These are phyloP conservation scores for Populus hybrid DNA, from an alignment of 441 rosid species.

Conservation along the genomic window DNA sequence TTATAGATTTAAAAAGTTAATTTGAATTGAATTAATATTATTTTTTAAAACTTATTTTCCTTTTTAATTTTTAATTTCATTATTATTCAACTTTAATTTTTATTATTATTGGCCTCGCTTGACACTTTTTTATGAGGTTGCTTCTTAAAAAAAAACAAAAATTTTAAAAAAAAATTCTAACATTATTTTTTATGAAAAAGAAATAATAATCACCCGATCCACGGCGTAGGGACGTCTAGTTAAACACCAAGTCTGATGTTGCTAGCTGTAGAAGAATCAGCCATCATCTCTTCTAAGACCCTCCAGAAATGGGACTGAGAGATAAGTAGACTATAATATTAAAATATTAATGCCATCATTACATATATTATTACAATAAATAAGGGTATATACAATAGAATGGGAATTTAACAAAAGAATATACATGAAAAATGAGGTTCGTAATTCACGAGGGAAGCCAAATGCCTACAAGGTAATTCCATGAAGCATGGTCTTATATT, in stretches of 20 bases:
- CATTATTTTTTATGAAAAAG: no score
- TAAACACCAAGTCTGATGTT: neutral
- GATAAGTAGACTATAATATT: neutral
- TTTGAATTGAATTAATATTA: no score
- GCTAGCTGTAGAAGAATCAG: neutral
- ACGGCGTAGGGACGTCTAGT: no score
- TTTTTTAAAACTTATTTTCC: no score
- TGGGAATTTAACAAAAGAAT: conserved; percentile 4
- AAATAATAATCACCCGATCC: no score
- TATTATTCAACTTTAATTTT: no score
- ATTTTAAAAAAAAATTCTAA: no score
- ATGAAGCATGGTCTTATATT: neutral
- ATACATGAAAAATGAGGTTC: conserved; percentile 20
- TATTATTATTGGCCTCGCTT: no score
- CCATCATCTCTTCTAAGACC: neutral
- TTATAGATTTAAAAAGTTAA: no score
- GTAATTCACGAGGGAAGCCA: neutral
- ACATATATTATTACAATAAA: neutral
- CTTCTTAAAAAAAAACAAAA: no score
- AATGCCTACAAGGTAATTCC: neutral
- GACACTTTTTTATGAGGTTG: no score
- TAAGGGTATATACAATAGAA: conserved; percentile 16
- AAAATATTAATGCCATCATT: neutral
- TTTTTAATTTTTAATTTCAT: no score
- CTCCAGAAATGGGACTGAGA: neutral